Evolutionary conservation across 2,329 filamentous ascomycete genomes (phyloP).

Genomic region (Plectosphaerella cucumerina): DNA sequence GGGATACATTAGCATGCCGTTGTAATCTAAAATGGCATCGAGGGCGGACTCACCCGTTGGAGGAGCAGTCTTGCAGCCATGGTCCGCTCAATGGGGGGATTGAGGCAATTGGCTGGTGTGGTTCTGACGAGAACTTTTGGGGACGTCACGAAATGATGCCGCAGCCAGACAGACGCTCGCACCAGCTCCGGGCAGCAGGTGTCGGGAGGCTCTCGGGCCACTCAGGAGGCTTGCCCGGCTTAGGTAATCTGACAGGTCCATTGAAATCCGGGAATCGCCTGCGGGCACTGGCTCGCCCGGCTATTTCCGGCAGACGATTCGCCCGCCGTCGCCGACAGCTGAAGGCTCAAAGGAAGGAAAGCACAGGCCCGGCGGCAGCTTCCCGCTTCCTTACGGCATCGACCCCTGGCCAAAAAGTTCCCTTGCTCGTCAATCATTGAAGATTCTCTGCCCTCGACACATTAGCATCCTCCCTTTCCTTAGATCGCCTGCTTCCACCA

Average conservation of each 20-base stretch:
- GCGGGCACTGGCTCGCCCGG: slow-evolving; percentile 16
- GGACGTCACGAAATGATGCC: slow-evolving; percentile 14
- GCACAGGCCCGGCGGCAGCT: no score
- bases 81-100: slow-evolving; percentile 43
- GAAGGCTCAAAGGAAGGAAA: not conserved
- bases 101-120: slow-evolving; percentile 13
- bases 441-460: no score
- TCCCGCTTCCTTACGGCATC: no score
- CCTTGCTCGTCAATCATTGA: not conserved
- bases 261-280: slow-evolving; percentile 3
- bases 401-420: not conserved
- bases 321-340: not conserved
- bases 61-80: slow-evolving; percentile 60
- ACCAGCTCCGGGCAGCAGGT: not conserved
- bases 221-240: not conserved
- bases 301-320: slow-evolving; percentile 16
- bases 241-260: not conserved
- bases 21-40: not conserved
- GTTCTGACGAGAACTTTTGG: slow-evolving; percentile 15
- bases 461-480: no score
- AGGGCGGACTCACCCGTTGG: slow-evolving; percentile 40
- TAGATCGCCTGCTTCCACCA: no score
- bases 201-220: not conserved
- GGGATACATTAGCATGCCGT: slow-evolving; percentile 22
- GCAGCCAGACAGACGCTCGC: not conserved